These are phyloP conservation scores for Podospora fimiseda DNA, from an alignment of 495 filamentous ascomycete genomes.

Conservation along the genomic window DNA sequence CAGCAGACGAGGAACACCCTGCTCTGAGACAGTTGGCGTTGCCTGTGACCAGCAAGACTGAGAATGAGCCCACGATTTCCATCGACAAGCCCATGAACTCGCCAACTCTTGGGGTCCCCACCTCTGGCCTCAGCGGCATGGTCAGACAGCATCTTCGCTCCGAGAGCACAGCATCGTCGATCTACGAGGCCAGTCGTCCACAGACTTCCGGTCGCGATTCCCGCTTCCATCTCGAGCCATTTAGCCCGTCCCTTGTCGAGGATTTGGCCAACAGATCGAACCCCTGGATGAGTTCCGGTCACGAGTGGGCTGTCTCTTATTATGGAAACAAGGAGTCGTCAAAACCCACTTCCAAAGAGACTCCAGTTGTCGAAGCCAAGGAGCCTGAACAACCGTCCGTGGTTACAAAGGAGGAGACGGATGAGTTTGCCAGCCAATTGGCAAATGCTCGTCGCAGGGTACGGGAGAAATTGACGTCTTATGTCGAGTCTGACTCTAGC, in stretches of 20 bases:
- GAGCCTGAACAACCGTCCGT: slow-evolving; percentile 27
- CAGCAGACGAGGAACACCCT: slow-evolving; percentile 40
- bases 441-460: slow-evolving; percentile 70
- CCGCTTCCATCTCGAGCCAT: slow-evolving; percentile 31
- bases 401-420: slow-evolving; percentile 48
- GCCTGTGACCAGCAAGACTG: slow-evolving; percentile 21
- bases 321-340: slow-evolving; percentile 13
- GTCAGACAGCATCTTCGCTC: slow-evolving; percentile 80
- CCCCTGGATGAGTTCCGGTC: slow-evolving; percentile 48
- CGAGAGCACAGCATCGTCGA: slow-evolving; percentile 73
- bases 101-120: slow-evolving; percentile 64
- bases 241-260: slow-evolving; percentile 15
- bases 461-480: slow-evolving; percentile 71
- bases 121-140: slow-evolving; percentile 67
- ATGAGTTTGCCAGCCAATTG: slow-evolving; percentile 76
- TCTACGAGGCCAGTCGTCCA: slow-evolving; percentile 45
- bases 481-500: slow-evolving; percentile 56
- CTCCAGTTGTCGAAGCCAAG: slow-evolving; percentile 16
- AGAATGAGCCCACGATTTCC: slow-evolving; percentile 21
- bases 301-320: slow-evolving; percentile 38
- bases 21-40: slow-evolving; percentile 36
- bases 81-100: slow-evolving; percentile 52
- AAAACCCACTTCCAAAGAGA: slow-evolving; percentile 12
- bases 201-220: slow-evolving; percentile 29
- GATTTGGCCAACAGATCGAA: slow-evolving; percentile 37